These are phyloP conservation scores for Acanthamoeba sp. DNA, from an alignment of 208 protist species.

Conservation along the genomic window DNA sequence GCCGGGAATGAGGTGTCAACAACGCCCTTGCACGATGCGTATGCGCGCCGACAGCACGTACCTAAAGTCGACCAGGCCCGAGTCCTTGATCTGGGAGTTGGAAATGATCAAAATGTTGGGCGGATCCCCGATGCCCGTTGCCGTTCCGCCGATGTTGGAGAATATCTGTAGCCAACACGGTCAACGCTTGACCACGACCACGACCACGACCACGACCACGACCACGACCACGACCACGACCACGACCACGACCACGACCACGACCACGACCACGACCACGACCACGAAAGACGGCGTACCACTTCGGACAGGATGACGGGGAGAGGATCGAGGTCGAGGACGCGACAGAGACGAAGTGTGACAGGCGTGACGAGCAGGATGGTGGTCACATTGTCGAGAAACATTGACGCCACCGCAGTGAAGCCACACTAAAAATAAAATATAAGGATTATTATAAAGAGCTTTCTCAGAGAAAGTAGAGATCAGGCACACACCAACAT, in stretches of 20 bases:
- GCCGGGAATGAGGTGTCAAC: background rate
- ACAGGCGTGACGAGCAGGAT: constrained; percentile 90
- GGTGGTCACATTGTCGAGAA: constrained; percentile 91
- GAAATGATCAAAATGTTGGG: constrained; percentile 89
- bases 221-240: no score
- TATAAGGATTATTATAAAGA: no score
- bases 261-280: no score
- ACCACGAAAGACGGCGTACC: constrained; percentile 49
- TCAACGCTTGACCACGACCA: no score
- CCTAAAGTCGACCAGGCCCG: constrained; percentile 47
- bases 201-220: no score
- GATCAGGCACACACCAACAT: background rate
- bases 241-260: no score
- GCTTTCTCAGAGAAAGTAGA: no score
- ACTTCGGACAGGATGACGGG: constrained; percentile 86
- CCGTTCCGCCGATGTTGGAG: constrained; percentile 86
- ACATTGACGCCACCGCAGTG: constrained; percentile 83
- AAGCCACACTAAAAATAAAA: constrained; percentile 3
- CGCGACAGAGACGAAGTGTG: constrained; percentile 84
- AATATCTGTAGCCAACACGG: constrained; percentile 20
- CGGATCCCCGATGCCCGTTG: constrained; percentile 87
- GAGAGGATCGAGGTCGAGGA: constrained; percentile 85
- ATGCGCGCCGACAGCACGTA: no score
- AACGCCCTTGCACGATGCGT: background rate
- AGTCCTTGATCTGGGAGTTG: constrained; percentile 21